Conservation (phyloP, 768 basidiomycete species). For the Leccinum boreale region DNA sequence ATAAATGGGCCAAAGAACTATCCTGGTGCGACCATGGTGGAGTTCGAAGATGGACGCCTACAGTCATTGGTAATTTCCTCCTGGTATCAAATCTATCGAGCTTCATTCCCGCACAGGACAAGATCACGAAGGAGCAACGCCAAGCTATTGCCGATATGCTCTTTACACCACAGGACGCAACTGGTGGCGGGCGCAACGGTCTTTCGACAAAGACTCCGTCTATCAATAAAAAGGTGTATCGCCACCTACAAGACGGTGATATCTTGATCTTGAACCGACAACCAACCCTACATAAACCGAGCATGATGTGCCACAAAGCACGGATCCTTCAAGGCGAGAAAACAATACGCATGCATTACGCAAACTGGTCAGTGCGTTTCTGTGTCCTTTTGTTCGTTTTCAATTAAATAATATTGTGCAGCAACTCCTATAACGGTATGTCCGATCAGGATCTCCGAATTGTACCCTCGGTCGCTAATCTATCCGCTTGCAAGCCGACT, state of each 20-base stretch:
- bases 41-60: conserved; percentile 90
- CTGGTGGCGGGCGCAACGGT: conserved; percentile 43
- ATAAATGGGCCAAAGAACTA: conserved; percentile 86
- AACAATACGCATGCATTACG: conserved; percentile 99
- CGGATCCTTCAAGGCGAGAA: conserved; percentile 93
- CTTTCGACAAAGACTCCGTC: conserved; percentile 75
- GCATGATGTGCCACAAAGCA: conserved; percentile 98
- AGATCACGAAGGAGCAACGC: conserved; percentile 81
- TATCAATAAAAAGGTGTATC: conserved; percentile 95
- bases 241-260: conserved; percentile 93
- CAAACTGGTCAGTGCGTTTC: conserved; percentile 76
- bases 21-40: conserved; percentile 92
- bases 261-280: conserved; percentile 95
- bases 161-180: conserved; percentile 81
- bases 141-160: conserved; percentile 95
- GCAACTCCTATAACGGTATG: conserved; percentile 96
- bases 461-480: conserved; percentile 5
- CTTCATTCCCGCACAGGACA: conserved; percentile 52
- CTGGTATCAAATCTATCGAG: not conserved
- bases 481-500: conserved; percentile 58
- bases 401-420: conserved; percentile 33
- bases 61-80: conserved; percentile 62
- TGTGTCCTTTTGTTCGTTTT: not conserved
- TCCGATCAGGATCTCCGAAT: conserved; percentile 5
- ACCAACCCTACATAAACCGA: conserved; percentile 97